Evolutionary conservation across 306 rosid genomes (phyloP), one percentile per base, ranked within the genome.

Genomic region (Calophaca sinica): DNA sequence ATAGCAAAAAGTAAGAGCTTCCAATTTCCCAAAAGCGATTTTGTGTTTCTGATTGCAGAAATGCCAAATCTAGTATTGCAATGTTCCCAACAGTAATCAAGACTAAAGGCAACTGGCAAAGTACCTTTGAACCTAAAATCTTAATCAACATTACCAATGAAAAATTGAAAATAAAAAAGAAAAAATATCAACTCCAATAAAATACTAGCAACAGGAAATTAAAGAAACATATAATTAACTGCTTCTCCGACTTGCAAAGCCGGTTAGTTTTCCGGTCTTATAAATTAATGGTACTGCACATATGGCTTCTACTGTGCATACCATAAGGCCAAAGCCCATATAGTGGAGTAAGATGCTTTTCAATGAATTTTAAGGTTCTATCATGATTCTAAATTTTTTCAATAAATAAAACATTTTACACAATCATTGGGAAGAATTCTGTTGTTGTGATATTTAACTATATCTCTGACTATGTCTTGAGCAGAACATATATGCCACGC

Each of bases 381-480:
- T 20, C 26, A 20, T 0, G 0, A 20, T 20, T 20, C 26, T 20
- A 20, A 20, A 20, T 20, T 1, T 20, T 20, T 20, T 20, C 26
- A 20, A 20, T 20, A 20, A 20, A 1, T 20, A 20, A 0, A 20
- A 20, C 26, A 0, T 20, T 20, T 20, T 20, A 20, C 26, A 1
- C 26, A 20, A 20, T 20, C 26, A 20, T 20, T 20, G 26, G 26
- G 26, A 20, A 20, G 26, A 0, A 0, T 0, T 20, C 26, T 46
- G 52, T 10, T 50, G 2, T 50, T 13, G 28, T 50, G 4, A 1
- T 50, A 38, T 79, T 15, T 28, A 78, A 86, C 81, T 31, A 57
- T 57, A 61, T 78, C 68, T 14, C 71, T 36, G 75, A 52, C 48
- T 28, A 80, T 53, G 66, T 46, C 84, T 70, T 70, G 78, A 72